A percentile compares a stretch with the other conserved stretches of the same genome.
Evolutionary conservation across 116 monocot species (phyloP).

Genomic region (Iris pallida): DNA sequence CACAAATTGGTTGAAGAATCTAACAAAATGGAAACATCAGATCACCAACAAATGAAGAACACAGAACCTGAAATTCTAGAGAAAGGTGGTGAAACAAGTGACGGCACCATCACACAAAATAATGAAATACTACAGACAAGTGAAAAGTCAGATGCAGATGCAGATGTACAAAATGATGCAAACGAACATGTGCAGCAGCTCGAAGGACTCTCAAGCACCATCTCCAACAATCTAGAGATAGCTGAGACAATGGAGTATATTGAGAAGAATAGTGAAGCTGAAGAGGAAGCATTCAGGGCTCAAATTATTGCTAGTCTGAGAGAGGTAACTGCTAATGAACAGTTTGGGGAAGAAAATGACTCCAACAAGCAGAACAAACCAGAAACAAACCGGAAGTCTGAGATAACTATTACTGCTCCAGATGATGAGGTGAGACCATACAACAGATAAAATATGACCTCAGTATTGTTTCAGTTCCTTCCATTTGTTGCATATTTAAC

Average conservation of each 20-base stretch:
- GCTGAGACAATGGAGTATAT: background rate
- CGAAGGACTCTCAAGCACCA: background rate
- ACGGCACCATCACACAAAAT: background rate
- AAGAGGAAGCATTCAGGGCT: constrained; percentile 4
- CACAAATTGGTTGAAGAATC: constrained; percentile 1
- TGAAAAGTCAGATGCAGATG: background rate
- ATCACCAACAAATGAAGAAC: too few species aligned
- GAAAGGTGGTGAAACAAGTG: too few species aligned
- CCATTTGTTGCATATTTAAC: background rate
- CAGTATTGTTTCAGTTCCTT: background rate
- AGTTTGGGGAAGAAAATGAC: constrained; percentile 8
- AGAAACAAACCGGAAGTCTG: background rate
- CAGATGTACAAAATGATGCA: too few species aligned
- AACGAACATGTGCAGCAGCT: background rate
- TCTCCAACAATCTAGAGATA: background rate
- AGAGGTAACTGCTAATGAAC: constrained; percentile 1
- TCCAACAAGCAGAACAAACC: constrained; percentile 4
- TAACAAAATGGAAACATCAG: background rate
- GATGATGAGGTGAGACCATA: constrained; percentile 18
- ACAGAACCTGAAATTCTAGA: too few species aligned
- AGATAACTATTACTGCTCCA: constrained; percentile 3
- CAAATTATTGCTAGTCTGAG: background rate
- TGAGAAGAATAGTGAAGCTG: background rate
- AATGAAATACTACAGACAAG: background rate
- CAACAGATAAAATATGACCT: background rate